Evolutionary conservation across 179 eudicot species (phyloP), one percentile per base, ranked within the genome.

Genomic region (Silene vulgaris): DNA sequence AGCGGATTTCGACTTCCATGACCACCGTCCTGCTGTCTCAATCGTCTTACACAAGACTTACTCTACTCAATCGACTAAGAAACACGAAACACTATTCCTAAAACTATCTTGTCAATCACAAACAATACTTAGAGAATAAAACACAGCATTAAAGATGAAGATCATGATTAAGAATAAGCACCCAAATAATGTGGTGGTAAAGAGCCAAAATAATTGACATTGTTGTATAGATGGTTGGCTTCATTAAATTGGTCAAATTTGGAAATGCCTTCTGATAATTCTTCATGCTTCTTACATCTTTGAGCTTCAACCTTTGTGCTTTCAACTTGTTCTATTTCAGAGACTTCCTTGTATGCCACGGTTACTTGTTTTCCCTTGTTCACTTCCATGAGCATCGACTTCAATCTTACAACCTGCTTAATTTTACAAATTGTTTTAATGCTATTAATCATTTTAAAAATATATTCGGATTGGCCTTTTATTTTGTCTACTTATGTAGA

Each of bases 1-100:
- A 85, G 89, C 82, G 81, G 84, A 89, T 89, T 84, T 87, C 82
- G 87, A 86, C 88, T 87, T 87, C 89, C 89, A 85, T 89, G 88
- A 84, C 88, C 91, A 85, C 88, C 86, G 88, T 83, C 88, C 84
- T 82, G 83, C 84, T 86, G 86, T 86, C 91, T 86, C n/a, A 9
- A 48, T 48, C 13, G 54, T 48, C 54, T 48, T 48, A 48, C 14
- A 13, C 13, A 48, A 48, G 6, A 0, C 54, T 48, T 48, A 48
- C 13, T 48, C 54, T 48, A 48, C 54, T 48, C 26, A 23, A 23
- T 23, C 54, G 13, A 9, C 14, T 48, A 48, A 5, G 6, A 13
- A 9, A 48, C 6, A 48, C 14, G 2, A 4, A 4, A 48, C 6
- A 48, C 54, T 48, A 11, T 48, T 48, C 9, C 54, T 48, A 48